Conservation (phyloP, 2,329 filamentous ascomycete genomes). For the Botrytis hyacinthi region DNA sequence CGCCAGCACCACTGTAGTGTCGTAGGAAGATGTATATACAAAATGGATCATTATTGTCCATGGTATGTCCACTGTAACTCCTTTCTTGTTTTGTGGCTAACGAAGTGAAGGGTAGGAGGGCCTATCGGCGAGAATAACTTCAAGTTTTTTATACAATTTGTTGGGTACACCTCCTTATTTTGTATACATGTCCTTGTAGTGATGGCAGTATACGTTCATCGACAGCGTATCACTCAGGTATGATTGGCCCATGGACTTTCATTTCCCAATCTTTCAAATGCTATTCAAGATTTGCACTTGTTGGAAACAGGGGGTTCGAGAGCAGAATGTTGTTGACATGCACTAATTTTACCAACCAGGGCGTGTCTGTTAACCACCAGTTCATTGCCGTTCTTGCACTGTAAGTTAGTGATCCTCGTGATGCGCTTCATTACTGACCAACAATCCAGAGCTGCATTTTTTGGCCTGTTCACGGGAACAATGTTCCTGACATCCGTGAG, state of each 20-base stretch:
- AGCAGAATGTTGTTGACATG: background rate
- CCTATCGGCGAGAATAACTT: constrained; percentile 83
- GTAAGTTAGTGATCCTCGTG: constrained; percentile 39
- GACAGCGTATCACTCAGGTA: constrained; percentile 43
- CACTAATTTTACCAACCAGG: constrained; percentile 22
- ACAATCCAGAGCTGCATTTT: constrained; percentile 55
- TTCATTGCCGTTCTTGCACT: constrained; percentile 67
- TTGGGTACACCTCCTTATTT: constrained; percentile 67
- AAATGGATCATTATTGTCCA: constrained; percentile 96
- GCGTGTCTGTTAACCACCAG: constrained; percentile 50
- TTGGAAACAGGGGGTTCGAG: background rate
- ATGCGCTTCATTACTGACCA: constrained; percentile 17
- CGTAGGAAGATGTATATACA: constrained; percentile 25
- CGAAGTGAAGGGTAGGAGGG: constrained; percentile 70
- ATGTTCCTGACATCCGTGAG: constrained; percentile 74
- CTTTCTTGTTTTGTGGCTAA: constrained; percentile 12
- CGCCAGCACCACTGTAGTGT: constrained; percentile 84
- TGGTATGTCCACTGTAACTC: constrained; percentile 48
- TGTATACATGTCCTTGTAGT: constrained; percentile 63
- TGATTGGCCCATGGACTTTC: constrained; percentile 13
- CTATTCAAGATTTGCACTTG: background rate
- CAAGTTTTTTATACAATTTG: constrained; percentile 92
- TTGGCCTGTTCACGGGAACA: constrained; percentile 73
- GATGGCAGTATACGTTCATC: constrained; percentile 58
- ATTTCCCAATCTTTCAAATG: background rate